Conservation (phyloP, 148 eudicot genomes). For the Camellia sinensis region DNA sequence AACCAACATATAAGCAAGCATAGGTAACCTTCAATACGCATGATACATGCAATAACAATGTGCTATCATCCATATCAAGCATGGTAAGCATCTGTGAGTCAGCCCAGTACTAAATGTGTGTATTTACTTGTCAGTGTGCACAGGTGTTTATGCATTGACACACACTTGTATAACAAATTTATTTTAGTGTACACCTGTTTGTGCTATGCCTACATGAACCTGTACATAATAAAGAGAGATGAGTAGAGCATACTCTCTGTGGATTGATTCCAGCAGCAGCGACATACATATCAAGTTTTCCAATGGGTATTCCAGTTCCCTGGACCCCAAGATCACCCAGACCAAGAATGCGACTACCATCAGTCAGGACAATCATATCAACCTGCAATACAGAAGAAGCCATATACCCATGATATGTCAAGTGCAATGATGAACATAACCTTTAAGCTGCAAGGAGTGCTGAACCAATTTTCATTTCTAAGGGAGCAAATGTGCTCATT, state of each 20-base stretch:
- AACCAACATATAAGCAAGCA: not conserved
- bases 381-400: slow-evolving; percentile 54
- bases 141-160: not conserved
- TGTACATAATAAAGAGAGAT: not conserved
- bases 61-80: not conserved
- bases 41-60: not conserved
- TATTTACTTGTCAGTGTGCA: not conserved
- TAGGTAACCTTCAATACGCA: slow-evolving; percentile 1
- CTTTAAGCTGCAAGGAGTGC: too few relatives aligned
- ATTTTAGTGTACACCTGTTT: not conserved
- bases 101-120: not conserved
- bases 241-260: slow-evolving; percentile 54
- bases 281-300: slow-evolving; percentile 94
- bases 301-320: slow-evolving; percentile 97
- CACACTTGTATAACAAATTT: not conserved
- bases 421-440: too few relatives aligned
- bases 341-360: slow-evolving; percentile 99
- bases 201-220: not conserved
- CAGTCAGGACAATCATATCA: slow-evolving; percentile 98
- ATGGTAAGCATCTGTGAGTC: not conserved
- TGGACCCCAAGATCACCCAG: slow-evolving; percentile 99
- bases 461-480: too few relatives aligned
- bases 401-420: too few relatives aligned
- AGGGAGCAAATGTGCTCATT: too few relatives aligned
- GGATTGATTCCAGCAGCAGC: slow-evolving; percentile 99